Evolutionary conservation across 2,329 filamentous ascomycete genomes (phyloP), one percentile per base, ranked within the genome.

Genomic region (Colletotrichum falcatum): DNA sequence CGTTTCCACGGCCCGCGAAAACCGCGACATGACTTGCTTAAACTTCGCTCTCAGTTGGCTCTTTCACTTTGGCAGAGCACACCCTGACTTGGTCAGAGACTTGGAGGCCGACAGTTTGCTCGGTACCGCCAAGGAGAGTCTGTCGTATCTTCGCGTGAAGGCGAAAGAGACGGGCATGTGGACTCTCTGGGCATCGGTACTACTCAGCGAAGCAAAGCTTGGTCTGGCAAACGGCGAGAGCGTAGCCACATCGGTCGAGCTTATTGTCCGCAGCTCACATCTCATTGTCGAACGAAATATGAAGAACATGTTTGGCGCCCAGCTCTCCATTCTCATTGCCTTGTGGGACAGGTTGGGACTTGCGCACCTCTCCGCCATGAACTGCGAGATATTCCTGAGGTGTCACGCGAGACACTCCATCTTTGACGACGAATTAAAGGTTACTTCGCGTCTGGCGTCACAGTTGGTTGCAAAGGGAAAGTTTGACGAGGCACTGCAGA

Each of bases 41-140:
- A 98, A 98, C 79, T 98, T 97, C 81, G 93, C 94, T 39, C 88
- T 99, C 72, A 97, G 94, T 77, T 99, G 96, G 96, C 86, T 98
- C 3, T 97, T 97, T 76, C 94, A 98, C 77, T 97, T 98, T 75
- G 92, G 92, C n/a, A 93, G 94, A 76, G 90, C 93, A 0, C 94
- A 95, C 75, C 93, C 94, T 0, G 86, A 89, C 63, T 87, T 94
- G n/a, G 89, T 94, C 74, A 88, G 86, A 59, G 88, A 90, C 61
- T 85, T 92, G 7, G 91, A 91, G 72, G 90, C 91, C 48, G 90
- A 88, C 75, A 93, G 90, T 67, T 90, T 94, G 85, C 83, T 94
- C 11, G 93, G 91, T 0, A 91, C 90, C 42, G 93, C 94, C 63
- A 92, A 92, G 74, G 94, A 98, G 77, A 94, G 91, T 1, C 86